Evolutionary conservation across 495 filamentous ascomycete genomes (phyloP).

Genomic region (Schizothecium vesticola): DNA sequence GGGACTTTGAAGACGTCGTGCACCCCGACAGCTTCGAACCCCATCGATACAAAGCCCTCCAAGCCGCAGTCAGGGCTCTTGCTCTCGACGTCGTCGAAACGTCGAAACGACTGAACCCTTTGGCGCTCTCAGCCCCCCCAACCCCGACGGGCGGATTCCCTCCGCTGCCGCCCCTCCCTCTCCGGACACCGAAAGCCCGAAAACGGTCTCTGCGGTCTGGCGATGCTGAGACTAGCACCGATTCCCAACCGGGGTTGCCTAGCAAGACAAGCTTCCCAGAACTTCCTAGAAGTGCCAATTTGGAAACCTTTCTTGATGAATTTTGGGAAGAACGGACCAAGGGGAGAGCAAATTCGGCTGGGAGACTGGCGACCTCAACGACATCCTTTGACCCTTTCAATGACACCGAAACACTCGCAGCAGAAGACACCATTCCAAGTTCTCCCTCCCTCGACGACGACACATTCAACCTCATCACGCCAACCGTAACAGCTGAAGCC

Average conservation of each 20-base stretch:
- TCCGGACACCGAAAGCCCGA: not conserved
- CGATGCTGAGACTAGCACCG: not conserved
- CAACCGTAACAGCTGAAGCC: not conserved
- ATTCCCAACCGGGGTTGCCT: too few relatives aligned
- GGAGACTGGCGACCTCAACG: not conserved
- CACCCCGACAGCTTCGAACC: constrained; percentile 30
- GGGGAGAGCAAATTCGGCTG: too few relatives aligned
- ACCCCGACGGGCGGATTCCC: constrained; percentile 18
- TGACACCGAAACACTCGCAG: not conserved
- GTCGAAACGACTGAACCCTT: constrained; percentile 24
- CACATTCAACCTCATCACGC: not conserved
- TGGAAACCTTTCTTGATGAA: not conserved
- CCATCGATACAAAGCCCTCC: constrained; percentile 27
- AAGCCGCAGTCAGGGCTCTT: constrained; percentile 32
- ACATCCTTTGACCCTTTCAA: not conserved
- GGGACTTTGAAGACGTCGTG: constrained; percentile 36
- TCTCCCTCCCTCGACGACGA: not conserved
- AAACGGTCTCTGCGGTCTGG: not conserved
- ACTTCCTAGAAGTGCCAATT: not conserved
- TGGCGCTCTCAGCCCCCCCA: constrained; percentile 11
- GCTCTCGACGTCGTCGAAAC: constrained; percentile 35
- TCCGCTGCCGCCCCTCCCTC: constrained; percentile 24
- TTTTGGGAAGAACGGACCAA: not conserved
- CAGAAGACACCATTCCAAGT: not conserved
- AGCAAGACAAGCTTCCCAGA: not conserved